Percentiles rank a stretch among this genome's conserved stretches.
Conservation (phyloP, 257 asterid species). For the Asclepias syriaca region DNA sequence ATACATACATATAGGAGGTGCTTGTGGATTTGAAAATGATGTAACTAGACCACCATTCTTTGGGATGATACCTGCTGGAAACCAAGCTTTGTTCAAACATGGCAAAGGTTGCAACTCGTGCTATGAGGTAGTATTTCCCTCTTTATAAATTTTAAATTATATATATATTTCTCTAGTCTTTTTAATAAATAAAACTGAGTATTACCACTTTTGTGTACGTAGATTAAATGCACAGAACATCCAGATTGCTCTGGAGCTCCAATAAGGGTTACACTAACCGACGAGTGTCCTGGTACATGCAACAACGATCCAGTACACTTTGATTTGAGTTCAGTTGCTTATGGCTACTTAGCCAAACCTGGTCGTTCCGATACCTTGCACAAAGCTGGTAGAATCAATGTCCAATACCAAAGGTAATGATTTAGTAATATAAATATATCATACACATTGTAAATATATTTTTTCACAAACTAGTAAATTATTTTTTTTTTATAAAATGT, state of each 20-base stretch:
- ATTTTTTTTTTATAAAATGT: not conserved
- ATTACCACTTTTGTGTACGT: too few relatives aligned
- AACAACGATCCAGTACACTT: conserved; percentile 24
- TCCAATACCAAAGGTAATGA: conserved; percentile 24
- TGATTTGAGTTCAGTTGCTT: conserved; percentile 35
- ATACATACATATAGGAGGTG: conserved; percentile 23
- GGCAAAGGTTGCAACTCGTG: conserved; percentile 37
- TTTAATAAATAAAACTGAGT: too few relatives aligned
- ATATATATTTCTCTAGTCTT: too few relatives aligned
- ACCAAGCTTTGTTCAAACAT: conserved; percentile 16
- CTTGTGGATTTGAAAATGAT: conserved; percentile 27
- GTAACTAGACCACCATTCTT: conserved; percentile 21
- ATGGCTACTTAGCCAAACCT: conserved; percentile 29
- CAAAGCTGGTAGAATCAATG: conserved; percentile 16
- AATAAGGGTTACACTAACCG: conserved; percentile 24
- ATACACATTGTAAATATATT: not conserved
- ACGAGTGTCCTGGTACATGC: conserved; percentile 26
- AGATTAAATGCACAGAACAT: conserved; percentile 3
- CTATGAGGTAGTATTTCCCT: conserved; percentile 19
- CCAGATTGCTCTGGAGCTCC: conserved; percentile 30
- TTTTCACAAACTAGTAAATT: too few relatives aligned
- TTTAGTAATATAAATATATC: not conserved
- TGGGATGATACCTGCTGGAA: conserved; percentile 28
- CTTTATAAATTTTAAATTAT: too few relatives aligned
- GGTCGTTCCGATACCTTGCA: conserved; percentile 24